phyloP scores from a whole-genome alignment of 345 rosid species.

The Cardamine chenopodiifolia region DNA sequence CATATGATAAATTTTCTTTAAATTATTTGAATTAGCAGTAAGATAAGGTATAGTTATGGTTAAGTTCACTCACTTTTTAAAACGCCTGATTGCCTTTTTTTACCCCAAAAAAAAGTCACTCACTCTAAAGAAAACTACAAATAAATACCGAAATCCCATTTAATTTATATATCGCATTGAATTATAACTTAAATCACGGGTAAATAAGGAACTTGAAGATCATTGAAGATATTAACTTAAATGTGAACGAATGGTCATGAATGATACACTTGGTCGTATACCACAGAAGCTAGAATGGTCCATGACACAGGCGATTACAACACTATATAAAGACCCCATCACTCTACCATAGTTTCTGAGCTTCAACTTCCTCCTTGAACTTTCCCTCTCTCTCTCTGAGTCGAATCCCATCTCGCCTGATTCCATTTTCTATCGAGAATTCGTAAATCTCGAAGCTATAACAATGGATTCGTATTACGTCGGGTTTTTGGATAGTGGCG shows the following conservation, averaged over 20 bases:
- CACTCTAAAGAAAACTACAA: neutral
- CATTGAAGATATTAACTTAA: neutral
- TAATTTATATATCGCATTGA: neutral
- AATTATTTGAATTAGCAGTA: too few species aligned
- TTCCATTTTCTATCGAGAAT: conserved; percentile 28
- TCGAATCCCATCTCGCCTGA: neutral
- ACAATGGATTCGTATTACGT: conserved; percentile 43
- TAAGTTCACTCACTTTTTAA: too few species aligned
- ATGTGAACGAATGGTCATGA: neutral
- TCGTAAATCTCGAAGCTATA: neutral
- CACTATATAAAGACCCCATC: conserved; percentile 11
- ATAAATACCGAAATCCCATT: neutral
- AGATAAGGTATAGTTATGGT: neutral
- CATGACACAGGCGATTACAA: conserved; percentile 36
- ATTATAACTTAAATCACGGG: neutral
- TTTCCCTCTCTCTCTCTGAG: neutral
- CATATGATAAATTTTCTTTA: neutral
- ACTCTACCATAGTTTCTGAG: neutral
- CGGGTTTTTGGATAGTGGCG: conserved; percentile 35
- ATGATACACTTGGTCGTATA: neutral
- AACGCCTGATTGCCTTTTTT: too few species aligned
- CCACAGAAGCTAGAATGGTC: conserved; percentile 22
- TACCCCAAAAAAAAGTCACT: neutral
- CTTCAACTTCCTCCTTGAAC: neutral
- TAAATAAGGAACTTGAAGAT: neutral